Base-by-base conservation (phyloP, 148 eudicot species). In the Dianthus caryophyllus region DNA sequence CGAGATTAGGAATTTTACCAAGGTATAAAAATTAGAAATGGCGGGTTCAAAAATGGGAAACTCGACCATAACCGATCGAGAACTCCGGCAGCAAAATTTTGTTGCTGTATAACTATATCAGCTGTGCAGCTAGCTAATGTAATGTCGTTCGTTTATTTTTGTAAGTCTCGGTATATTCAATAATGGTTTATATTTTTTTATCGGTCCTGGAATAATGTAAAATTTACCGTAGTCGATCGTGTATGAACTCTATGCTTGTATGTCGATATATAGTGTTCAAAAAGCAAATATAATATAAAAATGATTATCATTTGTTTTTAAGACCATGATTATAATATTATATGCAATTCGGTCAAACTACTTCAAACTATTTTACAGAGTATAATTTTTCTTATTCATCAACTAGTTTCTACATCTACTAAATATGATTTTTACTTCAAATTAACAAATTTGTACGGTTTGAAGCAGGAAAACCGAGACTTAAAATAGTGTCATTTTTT, bases 1-100 rank as follows among this genome's bases (percentile, higher is more conserved):
- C 83, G 72, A 26, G 77, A 75, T 14, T 78, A 74, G 67, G 24
- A 71, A 33, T 22, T 27, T 47, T 70, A 25, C 20, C 20, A 11
- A 0, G 33, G 17, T 20, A 12, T 56, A n/a, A 18, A 41, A 41
- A 4, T 6, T 17, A 49, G 49, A 57, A 22, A 1, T 24, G 13
- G 38, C 36, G 62, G 1, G 33, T 54, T 14, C 47, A 56, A 22
- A 29, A 36, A 58, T 18, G 22, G 21, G 39, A n/a, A n/a, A 24
- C 10, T 38, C 17, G 11, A 68, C 9, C 22, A 27, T 33, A 24
- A 17, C 36, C 61, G 44, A 68, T 64, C 5, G 27, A 38, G 46
- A 53, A 39, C 2, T 8, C 50, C 58, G 55, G 50, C 25, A 64
- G 18, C 33, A 17, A 31, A 16, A n/a, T 48, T 24, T 14, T 53